These are phyloP conservation scores for Phytophthora gonapodyides DNA, from an alignment of 352 stramenopile genomes.

Conservation along the genomic window DNA sequence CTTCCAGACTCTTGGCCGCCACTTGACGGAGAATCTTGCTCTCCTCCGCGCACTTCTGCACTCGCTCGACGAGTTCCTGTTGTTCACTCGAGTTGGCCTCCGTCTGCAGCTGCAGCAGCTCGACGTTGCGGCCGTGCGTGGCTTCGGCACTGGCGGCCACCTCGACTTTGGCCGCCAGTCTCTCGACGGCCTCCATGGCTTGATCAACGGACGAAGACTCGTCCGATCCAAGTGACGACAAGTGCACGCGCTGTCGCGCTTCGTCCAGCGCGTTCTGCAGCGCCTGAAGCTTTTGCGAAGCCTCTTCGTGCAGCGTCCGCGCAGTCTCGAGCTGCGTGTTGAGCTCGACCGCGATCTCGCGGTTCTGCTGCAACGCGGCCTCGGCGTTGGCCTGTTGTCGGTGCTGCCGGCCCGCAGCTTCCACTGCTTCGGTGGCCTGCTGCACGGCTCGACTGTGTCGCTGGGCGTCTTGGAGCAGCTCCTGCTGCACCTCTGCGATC, in stretches of 20 bases:
- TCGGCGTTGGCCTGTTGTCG: constrained; percentile 43
- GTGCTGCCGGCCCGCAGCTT: constrained; percentile 33
- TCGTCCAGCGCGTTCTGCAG: constrained; percentile 37
- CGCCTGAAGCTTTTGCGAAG: constrained; percentile 24
- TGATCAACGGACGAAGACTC: constrained; percentile 22
- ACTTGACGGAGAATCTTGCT: constrained; percentile 47
- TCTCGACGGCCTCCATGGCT: constrained; percentile 36
- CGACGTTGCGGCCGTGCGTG: constrained; percentile 41
- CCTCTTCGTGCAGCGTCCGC: constrained; percentile 35
- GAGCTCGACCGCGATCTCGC: constrained; percentile 30
- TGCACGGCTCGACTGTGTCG: constrained; percentile 47
- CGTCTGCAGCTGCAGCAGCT: constrained; percentile 30
- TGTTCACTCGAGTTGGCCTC: constrained; percentile 28
- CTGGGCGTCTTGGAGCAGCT: constrained; percentile 47
- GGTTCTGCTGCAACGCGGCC: constrained; percentile 36
- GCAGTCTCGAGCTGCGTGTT: constrained; percentile 40
- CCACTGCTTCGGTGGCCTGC: constrained; percentile 53
- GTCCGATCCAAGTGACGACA: constrained; percentile 24
- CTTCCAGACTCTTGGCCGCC: constrained; percentile 52
- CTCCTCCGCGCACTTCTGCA: constrained; percentile 42
- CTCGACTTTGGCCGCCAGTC: constrained; percentile 62
- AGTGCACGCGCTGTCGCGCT: constrained; percentile 45
- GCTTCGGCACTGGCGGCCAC: constrained; percentile 55
- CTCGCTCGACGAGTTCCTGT: constrained; percentile 31
- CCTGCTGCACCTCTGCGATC: constrained; percentile 69